phyloP scores from a whole-genome alignment of 2,329 filamentous ascomycete species.

The Trichoderma cornu-damae region DNA sequence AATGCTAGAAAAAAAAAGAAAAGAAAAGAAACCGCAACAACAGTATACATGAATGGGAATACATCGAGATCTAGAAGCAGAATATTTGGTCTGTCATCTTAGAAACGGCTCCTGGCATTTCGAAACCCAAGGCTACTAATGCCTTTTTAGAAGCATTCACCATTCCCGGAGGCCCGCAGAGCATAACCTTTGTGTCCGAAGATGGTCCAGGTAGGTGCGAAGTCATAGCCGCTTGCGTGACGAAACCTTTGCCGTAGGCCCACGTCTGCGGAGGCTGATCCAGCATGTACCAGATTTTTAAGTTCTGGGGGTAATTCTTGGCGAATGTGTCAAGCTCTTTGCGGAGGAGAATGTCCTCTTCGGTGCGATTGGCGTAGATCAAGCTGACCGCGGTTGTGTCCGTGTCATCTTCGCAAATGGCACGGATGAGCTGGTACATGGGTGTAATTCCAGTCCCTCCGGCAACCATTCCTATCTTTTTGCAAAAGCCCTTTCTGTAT shows the following conservation, averaged over 20 bases:
- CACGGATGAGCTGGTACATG: constrained; percentile 53
- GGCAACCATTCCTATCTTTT: constrained; percentile 27
- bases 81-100: constrained; percentile 54
- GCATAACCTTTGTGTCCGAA: constrained; percentile 46
- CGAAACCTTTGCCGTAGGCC: constrained; percentile 44
- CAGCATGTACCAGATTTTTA: constrained; percentile 53
- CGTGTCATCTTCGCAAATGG: constrained; percentile 55
- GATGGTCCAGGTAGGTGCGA: constrained; percentile 44
- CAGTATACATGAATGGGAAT: too few species aligned
- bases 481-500: constrained; percentile 41
- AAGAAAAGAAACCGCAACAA: neutral
- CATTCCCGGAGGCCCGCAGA: constrained; percentile 59
- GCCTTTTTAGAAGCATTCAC: constrained; percentile 51
- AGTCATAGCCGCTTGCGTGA: constrained; percentile 47
- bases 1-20: neutral
- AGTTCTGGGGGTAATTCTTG: constrained; percentile 43
- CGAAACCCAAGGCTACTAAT: constrained; percentile 45
- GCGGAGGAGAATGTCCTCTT: constrained; percentile 55
- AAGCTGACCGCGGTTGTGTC: constrained; percentile 54
- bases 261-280: constrained; percentile 44
- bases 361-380: constrained; percentile 54
- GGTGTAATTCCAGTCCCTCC: constrained; percentile 34
- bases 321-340: constrained; percentile 44
- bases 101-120: constrained; percentile 43
- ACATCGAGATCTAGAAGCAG: constrained; percentile 37